phyloP scores from a whole-genome alignment of 2,329 filamentous ascomycete species.

The Epicoccum nigrum region DNA sequence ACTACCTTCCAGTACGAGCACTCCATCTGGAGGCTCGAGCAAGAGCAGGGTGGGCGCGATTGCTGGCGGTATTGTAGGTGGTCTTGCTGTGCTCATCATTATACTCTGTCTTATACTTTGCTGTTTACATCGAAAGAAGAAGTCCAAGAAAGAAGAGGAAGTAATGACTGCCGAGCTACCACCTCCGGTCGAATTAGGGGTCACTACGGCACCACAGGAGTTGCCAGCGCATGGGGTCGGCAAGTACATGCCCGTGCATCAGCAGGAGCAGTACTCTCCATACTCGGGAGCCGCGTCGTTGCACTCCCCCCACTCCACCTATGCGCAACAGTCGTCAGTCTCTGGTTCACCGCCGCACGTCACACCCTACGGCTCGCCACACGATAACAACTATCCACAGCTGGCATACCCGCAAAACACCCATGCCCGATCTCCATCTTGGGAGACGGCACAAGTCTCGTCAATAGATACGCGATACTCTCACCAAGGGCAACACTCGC shows the following conservation, averaged over 20 bases:
- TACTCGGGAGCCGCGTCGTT: slow-evolving; percentile 11
- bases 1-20: slow-evolving; percentile 38
- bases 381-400: slow-evolving; percentile 2
- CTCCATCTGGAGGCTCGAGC: slow-evolving; percentile 14
- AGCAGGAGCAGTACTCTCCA: slow-evolving; percentile 19
- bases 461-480: slow-evolving; percentile 24
- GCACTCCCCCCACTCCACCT: slow-evolving; percentile 24
- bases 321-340: slow-evolving; percentile 27
- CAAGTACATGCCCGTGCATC: slow-evolving; percentile 40
- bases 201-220: slow-evolving; percentile 37
- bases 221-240: slow-evolving; percentile 30
- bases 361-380: slow-evolving; percentile 9
- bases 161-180: slow-evolving; percentile 17
- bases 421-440: slow-evolving; percentile 22
- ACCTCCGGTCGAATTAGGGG: slow-evolving; percentile 41
- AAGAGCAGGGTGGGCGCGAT: slow-evolving; percentile 47
- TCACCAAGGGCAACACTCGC: slow-evolving; percentile 33
- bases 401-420: slow-evolving; percentile 20
- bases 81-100: slow-evolving; percentile 40
- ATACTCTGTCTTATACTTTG: slow-evolving; percentile 43
- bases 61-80: slow-evolving; percentile 50
- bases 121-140: slow-evolving; percentile 47
- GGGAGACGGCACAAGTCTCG: slow-evolving; percentile 31
- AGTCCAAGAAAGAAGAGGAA: slow-evolving; percentile 29
- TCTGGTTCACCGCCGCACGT: slow-evolving; percentile 23